These are phyloP conservation scores for Henckelia pumila DNA, from an alignment of 257 asterid species.

Conservation along the genomic window DNA sequence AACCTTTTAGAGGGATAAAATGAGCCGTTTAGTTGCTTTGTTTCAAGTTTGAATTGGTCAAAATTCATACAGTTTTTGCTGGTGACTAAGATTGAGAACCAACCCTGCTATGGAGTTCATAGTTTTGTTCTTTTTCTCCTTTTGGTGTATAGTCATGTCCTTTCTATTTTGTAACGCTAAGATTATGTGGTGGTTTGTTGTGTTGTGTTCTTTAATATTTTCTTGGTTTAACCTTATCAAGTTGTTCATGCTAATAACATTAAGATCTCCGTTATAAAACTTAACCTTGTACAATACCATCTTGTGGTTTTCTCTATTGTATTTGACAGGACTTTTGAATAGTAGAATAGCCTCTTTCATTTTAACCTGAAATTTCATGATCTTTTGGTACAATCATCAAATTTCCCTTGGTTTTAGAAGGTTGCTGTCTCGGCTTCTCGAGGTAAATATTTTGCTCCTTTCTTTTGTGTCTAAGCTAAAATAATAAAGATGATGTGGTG, in stretches of 20 bases:
- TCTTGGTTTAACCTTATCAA: background rate
- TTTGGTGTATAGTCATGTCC: background rate
- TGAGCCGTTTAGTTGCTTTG: background rate
- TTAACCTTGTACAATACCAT: background rate
- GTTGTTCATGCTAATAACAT: background rate
- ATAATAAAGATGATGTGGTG: too few species aligned
- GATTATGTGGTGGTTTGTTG: too few species aligned
- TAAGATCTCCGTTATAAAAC: background rate
- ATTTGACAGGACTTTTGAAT: background rate
- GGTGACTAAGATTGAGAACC: background rate
- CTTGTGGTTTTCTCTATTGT: background rate
- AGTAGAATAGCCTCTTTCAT: background rate
- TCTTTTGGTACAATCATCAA: too few species aligned
- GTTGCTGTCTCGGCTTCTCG: too few species aligned
- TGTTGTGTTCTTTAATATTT: background rate
- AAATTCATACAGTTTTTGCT: background rate
- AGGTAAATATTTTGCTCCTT: too few species aligned
- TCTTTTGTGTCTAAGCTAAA: too few species aligned
- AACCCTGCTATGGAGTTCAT: background rate
- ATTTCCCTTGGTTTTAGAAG: too few species aligned
- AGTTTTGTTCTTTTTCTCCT: background rate
- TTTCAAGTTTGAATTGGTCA: background rate
- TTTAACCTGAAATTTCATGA: too few species aligned
- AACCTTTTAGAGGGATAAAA: too few species aligned
- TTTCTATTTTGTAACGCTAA: background rate